Conservation (phyloP, 768 basidiomycete genomes). For the Rubroboletus satanas region DNA sequence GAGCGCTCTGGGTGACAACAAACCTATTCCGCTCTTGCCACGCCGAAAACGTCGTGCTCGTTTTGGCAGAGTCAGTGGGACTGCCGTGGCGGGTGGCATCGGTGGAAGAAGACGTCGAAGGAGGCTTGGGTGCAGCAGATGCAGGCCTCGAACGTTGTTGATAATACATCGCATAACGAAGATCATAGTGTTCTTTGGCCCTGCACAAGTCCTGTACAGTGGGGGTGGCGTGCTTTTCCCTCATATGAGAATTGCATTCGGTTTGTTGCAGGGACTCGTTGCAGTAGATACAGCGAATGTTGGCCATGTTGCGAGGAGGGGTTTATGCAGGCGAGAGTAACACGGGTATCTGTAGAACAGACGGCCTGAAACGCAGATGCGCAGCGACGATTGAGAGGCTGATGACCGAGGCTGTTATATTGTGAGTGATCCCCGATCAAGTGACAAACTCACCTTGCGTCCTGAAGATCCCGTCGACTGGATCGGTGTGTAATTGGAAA, state of each 20-base stretch:
- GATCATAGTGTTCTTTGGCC: slow-evolving; percentile 1
- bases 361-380: neutral
- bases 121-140: neutral
- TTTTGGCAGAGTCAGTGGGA: neutral
- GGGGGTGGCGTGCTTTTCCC: slow-evolving; percentile 9
- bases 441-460: neutral
- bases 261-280: neutral
- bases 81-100: neutral
- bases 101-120: neutral
- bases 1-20: slow-evolving; percentile 1
- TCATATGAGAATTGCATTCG: slow-evolving; percentile 9
- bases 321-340: neutral
- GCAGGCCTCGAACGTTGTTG: neutral
- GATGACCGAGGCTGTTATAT: neutral
- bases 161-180: neutral
- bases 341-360: neutral
- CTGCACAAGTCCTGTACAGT: slow-evolving; percentile 7
- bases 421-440: neutral
- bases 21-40: slow-evolving; percentile 18
- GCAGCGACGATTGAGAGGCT: neutral
- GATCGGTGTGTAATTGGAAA: neutral
- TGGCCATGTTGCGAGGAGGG: neutral
- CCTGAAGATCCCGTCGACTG: neutral
- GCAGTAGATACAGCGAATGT: slow-evolving; percentile 16
- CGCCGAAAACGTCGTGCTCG: slow-evolving; percentile 18